Evolutionary conservation across 306 rosid species (phyloP), one percentile per base, ranked within the genome.

Genomic region (Corylus heterophylla): DNA sequence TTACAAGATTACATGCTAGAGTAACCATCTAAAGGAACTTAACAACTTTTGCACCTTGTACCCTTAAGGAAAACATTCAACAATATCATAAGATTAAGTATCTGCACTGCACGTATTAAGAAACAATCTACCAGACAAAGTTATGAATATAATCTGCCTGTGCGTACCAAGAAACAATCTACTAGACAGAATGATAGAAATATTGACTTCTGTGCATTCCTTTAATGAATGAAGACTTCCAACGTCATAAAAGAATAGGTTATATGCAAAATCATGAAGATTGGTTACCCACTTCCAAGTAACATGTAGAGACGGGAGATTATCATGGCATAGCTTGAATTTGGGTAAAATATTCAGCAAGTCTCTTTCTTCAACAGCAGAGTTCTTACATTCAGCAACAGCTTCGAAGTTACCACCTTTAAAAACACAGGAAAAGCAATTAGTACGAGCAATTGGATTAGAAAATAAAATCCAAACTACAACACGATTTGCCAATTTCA

Each of bases 231-330:
- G 67, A 18, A 48, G 35, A 61, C 16, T 2, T 2, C 7, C 8
- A 27, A 12, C 35, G 39, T 37, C 80, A 75, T 39, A 31, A 76
- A 55, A 37, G 39, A 72, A 66, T n/a, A 55, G 54, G 45, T 74
- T 37, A 56, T 70, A 49, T 1, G 37, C 64, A 74, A 64, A 74
- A 74, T 63, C 45, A 63, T 45, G 54, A 87, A 85, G 74, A 76
- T 8, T 72, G 52, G 84, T 8, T 76, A 85, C 91, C 56, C 85
- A 92, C 97, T 79, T 86, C 98, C 97, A 94, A 67, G 90, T 45
- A 35, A 74, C 72, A 47, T 54, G 27, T 49, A 54, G 80, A 58
- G 90, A 80, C 64, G 97, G 98, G 25, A 88, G 74, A 83, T 20
- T 74, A 39, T 66, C 39, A 50, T 0, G 27, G 50, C 84, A 52